Base-by-base conservation (phyloP, 2,329 filamentous ascomycete species). In the Aspergillus nomiae region DNA sequence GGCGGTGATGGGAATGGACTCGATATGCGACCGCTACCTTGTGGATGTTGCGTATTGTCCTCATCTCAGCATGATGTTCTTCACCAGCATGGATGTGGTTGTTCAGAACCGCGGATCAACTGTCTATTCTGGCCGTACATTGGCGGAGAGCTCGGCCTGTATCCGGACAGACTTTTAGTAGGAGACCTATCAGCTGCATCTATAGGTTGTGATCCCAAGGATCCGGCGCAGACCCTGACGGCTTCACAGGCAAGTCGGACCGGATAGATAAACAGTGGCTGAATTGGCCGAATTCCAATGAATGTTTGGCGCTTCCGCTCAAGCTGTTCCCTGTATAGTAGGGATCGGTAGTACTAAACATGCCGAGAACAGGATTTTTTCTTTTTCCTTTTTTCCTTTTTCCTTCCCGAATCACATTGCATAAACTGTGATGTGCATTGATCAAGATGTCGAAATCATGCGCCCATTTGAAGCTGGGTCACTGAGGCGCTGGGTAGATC, bases 171-270 rank as follows among this genome's bases (percentile, higher is more conserved):
- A 30, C 26, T 26, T 14, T 10, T 30, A 16, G 12, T 28, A 12
- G 24, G 21, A n/a, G 46, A 30, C 46, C 46, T 50, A 50, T 50
- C 46, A 50, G n/a, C 2, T 30, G 26, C 26, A n/a, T 28, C 11
- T 2, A 28, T 16, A 30, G 8, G 26, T 30, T 3, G 4, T 28
- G 7, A 21, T 51, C 48, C 48, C 19, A 32, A n/a, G 28, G 28
- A 51, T 21, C 28, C 28, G 4, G 7, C 12, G 51, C 14, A 30
- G 19, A 54, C 28, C 19, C 19, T 32, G 48, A n/a, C 26, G 32
- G 32, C 32, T 55, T 55, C 51, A 54, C 38, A 38, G 51, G 34
- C 24, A 55, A 38, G 51, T 55, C 26, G 51, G 51, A 12, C 51
- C 51, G 32, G n/a, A 12, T 55, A 11, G 32, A 55, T 38, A 55